phyloP scores from a whole-genome alignment of 1,284 basidiomycete species.

The Macrocybe sp. region DNA sequence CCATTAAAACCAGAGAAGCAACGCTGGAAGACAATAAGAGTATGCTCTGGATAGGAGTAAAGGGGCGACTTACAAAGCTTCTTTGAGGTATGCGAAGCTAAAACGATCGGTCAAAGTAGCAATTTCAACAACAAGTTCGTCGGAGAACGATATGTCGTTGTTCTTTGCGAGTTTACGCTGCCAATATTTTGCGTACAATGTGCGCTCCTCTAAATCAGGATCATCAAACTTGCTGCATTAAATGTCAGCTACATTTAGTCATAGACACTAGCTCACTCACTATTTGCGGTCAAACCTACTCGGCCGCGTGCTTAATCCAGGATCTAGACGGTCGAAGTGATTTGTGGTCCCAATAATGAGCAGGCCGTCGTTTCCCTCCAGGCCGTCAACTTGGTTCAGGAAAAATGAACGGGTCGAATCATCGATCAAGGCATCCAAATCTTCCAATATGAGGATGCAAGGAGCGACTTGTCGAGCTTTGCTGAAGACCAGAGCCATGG shows the following conservation, averaged over 20 bases:
- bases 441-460: slow-evolving; percentile 75
- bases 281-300: slow-evolving; percentile 84
- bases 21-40: slow-evolving; percentile 37
- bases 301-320: slow-evolving; percentile 68
- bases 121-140: slow-evolving; percentile 53
- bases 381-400: slow-evolving; percentile 76
- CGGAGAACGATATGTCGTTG: slow-evolving; percentile 58
- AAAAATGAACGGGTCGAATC: slow-evolving; percentile 78
- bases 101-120: slow-evolving; percentile 59
- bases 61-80: slow-evolving; percentile 62
- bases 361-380: slow-evolving; percentile 72
- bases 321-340: slow-evolving; percentile 75
- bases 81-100: slow-evolving; percentile 81
- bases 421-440: slow-evolving; percentile 77
- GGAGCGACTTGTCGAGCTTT: slow-evolving; percentile 67
- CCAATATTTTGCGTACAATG: slow-evolving; percentile 71
- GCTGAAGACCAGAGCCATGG: slow-evolving; percentile 59
- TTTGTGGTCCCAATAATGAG: slow-evolving; percentile 81
- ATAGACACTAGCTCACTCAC: slow-evolving; percentile 35
- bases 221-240: slow-evolving; percentile 53
- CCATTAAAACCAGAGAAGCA: slow-evolving; percentile 55
- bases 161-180: slow-evolving; percentile 65
- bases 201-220: slow-evolving; percentile 58
- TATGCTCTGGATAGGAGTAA: background rate
- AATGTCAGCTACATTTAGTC: slow-evolving; percentile 1